Conservation (phyloP, 345 rosid genomes). For the Linum tenue region DNA sequence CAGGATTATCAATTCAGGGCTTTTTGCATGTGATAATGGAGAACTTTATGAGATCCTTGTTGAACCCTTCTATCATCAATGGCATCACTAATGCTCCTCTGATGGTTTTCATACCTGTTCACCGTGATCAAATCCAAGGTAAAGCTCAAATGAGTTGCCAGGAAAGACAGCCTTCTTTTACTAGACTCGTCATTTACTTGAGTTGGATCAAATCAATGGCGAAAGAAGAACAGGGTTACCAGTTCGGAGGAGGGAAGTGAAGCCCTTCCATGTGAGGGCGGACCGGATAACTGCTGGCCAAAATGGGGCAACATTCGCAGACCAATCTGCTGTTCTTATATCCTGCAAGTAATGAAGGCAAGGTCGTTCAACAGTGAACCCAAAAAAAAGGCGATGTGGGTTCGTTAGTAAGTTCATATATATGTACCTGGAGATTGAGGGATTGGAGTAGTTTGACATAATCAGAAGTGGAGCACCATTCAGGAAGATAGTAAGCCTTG, state of each 20-base stretch:
- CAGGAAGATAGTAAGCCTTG: conserved; percentile 64
- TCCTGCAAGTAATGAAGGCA: conserved; percentile 34
- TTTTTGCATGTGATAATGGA: conserved; percentile 68
- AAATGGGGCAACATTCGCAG: conserved; percentile 70
- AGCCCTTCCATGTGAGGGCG: conserved; percentile 76
- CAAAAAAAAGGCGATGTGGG: no score
- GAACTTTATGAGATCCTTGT: conserved; percentile 71
- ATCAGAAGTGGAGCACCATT: conserved; percentile 78
- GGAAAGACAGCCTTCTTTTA: no score
- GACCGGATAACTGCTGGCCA: conserved; percentile 90
- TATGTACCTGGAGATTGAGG: conserved; percentile 42
- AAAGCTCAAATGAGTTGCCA: no score
- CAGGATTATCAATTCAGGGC: conserved; percentile 16
- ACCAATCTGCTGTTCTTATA: conserved; percentile 81
- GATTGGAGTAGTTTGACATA: conserved; percentile 57
- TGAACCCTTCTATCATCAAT: conserved; percentile 79
- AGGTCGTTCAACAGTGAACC: no score
- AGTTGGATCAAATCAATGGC: no score
- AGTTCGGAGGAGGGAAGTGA: conserved; percentile 52
- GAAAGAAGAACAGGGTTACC: conserved; percentile 30
- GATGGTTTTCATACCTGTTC: conserved; percentile 57
- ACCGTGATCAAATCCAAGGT: no score
- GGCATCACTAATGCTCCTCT: conserved; percentile 90
- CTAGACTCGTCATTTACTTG: no score
- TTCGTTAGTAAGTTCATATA: not conserved